These are phyloP conservation scores for Dioszegia crocea DNA, from an alignment of 768 basidiomycete species.

Conservation along the genomic window DNA sequence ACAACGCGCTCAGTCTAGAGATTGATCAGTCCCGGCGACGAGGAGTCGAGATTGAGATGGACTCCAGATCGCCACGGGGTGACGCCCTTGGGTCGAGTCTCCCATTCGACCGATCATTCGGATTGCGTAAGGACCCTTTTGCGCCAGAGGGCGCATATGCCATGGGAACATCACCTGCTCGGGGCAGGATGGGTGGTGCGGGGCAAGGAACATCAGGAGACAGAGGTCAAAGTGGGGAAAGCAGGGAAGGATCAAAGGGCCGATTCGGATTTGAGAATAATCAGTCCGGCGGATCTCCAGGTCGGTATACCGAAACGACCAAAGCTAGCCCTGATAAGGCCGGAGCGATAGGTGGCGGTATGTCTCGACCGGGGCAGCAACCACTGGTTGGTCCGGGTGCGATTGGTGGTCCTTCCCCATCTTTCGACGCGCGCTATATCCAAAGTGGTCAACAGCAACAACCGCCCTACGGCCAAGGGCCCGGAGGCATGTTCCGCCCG, in stretches of 20 bases:
- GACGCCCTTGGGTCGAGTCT: constrained; percentile 3
- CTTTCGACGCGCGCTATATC: neutral
- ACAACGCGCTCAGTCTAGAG: constrained; percentile 38
- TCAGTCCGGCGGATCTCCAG: constrained; percentile 12
- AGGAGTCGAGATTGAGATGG: constrained; percentile 19
- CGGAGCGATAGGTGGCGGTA: neutral
- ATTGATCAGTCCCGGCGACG: constrained; percentile 27
- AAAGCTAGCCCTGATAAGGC: neutral
- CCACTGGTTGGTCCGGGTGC: constrained; percentile 13
- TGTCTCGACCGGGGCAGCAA: neutral
- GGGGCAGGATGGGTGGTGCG: constrained; percentile 17
- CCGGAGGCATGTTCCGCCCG: constrained; percentile 1
- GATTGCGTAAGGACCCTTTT: constrained; percentile 5
- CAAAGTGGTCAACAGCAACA: constrained; percentile 6
- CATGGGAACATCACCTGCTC: constrained; percentile 20
- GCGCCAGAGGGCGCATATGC: neutral
- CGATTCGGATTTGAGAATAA: constrained; percentile 28
- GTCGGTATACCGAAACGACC: neutral
- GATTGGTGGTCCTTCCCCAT: constrained; percentile 15
- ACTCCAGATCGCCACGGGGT: neutral
- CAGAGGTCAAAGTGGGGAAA: constrained; percentile 18
- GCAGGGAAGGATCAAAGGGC: constrained; percentile 19
- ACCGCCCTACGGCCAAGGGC: neutral
- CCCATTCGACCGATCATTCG: neutral
- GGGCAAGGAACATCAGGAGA: constrained; percentile 2